Evolutionary conservation across 108 stramenopile genomes (phyloP), one percentile per base, ranked within the genome.

Genomic region (Licmophora abbreviata): DNA sequence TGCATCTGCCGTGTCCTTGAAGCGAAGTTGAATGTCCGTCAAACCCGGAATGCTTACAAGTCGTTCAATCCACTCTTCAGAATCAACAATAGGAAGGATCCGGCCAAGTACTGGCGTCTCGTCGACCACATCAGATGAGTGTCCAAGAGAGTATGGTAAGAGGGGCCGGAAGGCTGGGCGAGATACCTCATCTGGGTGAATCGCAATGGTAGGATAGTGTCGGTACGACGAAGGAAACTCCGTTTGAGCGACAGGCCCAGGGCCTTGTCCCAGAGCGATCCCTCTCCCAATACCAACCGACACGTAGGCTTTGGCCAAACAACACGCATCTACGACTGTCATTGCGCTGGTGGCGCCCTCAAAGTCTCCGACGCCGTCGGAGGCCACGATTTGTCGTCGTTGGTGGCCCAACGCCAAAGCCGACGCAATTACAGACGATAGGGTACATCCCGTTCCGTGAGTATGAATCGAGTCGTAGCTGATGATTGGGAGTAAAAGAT

Each of bases 381-480:
- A 4, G 10, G 36, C 28, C 41, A 59, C 69, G 12, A 57, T 31
- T 49, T 64, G 48, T 32, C 79, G 58, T 53, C 71, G 59, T 43
- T 65, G 54, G 49, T 78, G 72, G 9, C 87, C 87, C 46, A 85
- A 58, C 20, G 83, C 89, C 55, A 90, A 69, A 23, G 87, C 86
- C 11, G 92, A 68, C 12, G 91, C 88, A 62, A 93, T 80, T 3
- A 91, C 79, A 7, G 91, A 84, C 6, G 84, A 87, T 10, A 96
- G 69, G 15, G 92, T 94, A 59, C 95, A 96, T 31, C 90, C 90
- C 9, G 90, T 92, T 12, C 90, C 90, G 61, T 92, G 90, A 0
- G 90, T 88, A 52, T 88, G 58, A n/a, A 66, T 61, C 1, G 91
- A 72, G 43, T 85, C 81, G 53, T 72, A 60, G n/a, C n/a, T n/a